phyloP scores from a whole-genome alignment of 805 yeast genomes.

The Helenozyma baotianmanensis region DNA sequence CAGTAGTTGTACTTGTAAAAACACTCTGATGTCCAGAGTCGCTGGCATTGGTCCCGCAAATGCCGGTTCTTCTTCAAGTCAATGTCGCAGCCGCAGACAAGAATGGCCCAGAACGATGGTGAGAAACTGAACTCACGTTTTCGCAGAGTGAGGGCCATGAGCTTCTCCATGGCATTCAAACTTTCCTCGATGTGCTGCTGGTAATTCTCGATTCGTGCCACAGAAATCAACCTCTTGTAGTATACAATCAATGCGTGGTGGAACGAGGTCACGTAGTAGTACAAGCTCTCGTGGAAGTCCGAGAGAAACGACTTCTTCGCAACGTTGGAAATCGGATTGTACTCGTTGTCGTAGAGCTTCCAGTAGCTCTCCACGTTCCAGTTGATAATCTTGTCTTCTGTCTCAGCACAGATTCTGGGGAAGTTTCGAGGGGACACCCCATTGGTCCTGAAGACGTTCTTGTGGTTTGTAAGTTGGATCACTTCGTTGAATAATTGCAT shows the following conservation, averaged over 20 bases:
- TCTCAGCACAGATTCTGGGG: conserved; percentile 51
- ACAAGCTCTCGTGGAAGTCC: conserved; percentile 37
- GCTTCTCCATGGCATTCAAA: conserved; percentile 30
- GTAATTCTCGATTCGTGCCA: conserved; percentile 27
- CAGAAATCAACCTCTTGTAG: conserved; percentile 44
- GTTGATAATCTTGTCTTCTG: conserved; percentile 44
- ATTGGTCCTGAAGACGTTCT: conserved; percentile 37
- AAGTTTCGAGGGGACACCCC: conserved; percentile 49
- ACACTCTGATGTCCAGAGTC: conserved; percentile 27
- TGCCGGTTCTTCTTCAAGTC: conserved; percentile 19
- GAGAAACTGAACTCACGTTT: conserved; percentile 18
- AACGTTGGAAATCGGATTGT: conserved; percentile 14
- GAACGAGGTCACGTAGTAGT: conserved; percentile 33
- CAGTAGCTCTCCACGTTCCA: conserved; percentile 43
- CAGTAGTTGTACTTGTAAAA: conserved; percentile 38
- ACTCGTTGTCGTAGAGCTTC: conserved; percentile 30
- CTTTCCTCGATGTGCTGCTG: conserved; percentile 33
- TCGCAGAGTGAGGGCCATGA: conserved; percentile 12
- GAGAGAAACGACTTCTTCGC: conserved; percentile 23
- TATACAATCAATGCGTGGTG: conserved; percentile 43
- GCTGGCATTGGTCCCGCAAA: conserved; percentile 28
- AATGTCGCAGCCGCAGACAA: conserved; percentile 33
- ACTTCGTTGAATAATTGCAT: conserved; percentile 43
- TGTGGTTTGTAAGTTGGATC: conserved; percentile 48
- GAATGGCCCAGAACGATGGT: conserved; percentile 48